Evolutionary conservation across 75 land plant genomes (phyloP), one percentile per base, ranked within the genome.

Genomic region (Pseudotsuga menziesii): DNA sequence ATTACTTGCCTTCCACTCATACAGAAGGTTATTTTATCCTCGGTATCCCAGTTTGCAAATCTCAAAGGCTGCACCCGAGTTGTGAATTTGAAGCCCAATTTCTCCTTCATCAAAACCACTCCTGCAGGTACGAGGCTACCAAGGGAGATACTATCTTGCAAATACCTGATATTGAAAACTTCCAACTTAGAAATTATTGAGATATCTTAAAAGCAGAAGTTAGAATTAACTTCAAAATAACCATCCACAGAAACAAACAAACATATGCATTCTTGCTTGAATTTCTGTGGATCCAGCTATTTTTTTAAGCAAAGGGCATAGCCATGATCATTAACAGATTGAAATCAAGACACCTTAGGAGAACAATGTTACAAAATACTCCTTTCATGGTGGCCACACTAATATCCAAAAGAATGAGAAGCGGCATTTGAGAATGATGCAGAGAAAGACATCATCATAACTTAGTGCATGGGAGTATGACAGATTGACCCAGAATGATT

Each of bases 11-110:
- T 86, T 78, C 93, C 94, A 80, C 97, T 94, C 94, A 89, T 94
- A 72, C 76, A 87, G 83, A 91, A 94, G 64, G 90, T 88, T 58
- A 85, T 81, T 81, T 79, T 91, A 79, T 94, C 93, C 61, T 91
- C 89, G n/a, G 23, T 54, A 77, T 88, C 91, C 97, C 94, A 94
- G 69, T 94, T 85, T 76, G 97, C 80, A 73, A 94, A 85, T 22
- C 94, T 89, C 78, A 94, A 81, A 66, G 97, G 97, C 73, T 94
- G 97, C 71, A 94, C 91, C 73, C 87, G 87, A 48, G 97, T 90
- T 23, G 88, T 83, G 80, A 94, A 94, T 80, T 90, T 94, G 58
- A 94, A 94, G 11, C 86, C 88, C 57, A 77, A 56, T 69, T 91
- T 88, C 75, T 94, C 97, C 78, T 91, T 91, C 86, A 82, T 87